These are phyloP conservation scores for Trichophyton schoenleinii DNA, from an alignment of 2,329 filamentous ascomycete species.

Conservation along the genomic window DNA sequence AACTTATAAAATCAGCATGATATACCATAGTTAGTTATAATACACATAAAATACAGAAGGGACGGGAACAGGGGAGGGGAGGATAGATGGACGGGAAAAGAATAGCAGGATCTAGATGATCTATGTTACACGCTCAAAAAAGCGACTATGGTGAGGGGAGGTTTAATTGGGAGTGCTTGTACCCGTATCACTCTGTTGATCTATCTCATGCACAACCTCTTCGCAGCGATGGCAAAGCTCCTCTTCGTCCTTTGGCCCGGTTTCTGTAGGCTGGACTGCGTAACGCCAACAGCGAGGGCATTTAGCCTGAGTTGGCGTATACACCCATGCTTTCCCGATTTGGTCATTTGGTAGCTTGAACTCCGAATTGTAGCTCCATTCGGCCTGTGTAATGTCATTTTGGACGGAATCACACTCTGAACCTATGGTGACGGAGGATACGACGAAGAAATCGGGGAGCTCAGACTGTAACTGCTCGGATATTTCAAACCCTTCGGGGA, in stretches of 20 bases:
- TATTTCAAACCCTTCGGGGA: slow-evolving; percentile 17
- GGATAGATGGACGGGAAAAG: background rate
- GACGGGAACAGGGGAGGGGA: background rate
- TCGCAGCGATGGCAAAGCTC: slow-evolving; percentile 62
- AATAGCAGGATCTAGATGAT: background rate
- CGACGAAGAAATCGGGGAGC: slow-evolving; percentile 54
- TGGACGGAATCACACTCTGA: slow-evolving; percentile 20
- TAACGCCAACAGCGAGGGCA: slow-evolving; percentile 87
- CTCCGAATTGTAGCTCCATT: slow-evolving; percentile 34
- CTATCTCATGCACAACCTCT: slow-evolving; percentile 43
- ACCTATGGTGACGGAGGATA: slow-evolving; percentile 49
- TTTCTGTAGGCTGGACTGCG: slow-evolving; percentile 40
- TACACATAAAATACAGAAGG: background rate
- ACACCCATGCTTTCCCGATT: slow-evolving; percentile 28
- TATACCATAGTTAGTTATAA: background rate
- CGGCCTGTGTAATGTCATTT: slow-evolving; percentile 19
- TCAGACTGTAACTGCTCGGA: slow-evolving; percentile 32
- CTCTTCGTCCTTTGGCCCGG: slow-evolving; percentile 36
- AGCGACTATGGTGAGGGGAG: background rate
- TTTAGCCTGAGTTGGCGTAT: slow-evolving; percentile 48
- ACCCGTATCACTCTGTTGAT: slow-evolving; percentile 6
- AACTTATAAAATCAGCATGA: background rate
- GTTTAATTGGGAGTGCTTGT: background rate
- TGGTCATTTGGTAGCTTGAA: slow-evolving; percentile 27
- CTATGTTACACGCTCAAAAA: background rate